Conservation (phyloP, 2,329 filamentous ascomycete species). For the Claviceps sp. region DNA sequence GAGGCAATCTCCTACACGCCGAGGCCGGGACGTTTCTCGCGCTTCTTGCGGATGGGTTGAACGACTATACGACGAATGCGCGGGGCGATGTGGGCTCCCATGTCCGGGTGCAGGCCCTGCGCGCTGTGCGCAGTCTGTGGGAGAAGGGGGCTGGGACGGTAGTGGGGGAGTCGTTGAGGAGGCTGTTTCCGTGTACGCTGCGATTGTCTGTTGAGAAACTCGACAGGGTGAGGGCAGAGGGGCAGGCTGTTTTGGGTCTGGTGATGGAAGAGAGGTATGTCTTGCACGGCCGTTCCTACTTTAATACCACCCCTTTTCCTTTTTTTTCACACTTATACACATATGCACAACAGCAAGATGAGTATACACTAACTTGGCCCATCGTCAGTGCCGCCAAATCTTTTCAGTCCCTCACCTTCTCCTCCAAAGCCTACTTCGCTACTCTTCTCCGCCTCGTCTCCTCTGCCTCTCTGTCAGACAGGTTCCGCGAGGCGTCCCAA, state of each 20-base stretch:
- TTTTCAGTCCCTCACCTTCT: constrained; percentile 33
- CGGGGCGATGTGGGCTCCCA: constrained; percentile 83
- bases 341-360: not conserved
- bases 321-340: not conserved
- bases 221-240: constrained; percentile 65
- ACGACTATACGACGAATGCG: constrained; percentile 84
- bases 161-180: constrained; percentile 18
- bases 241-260: constrained; percentile 39
- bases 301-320: not conserved
- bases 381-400: constrained; percentile 17
- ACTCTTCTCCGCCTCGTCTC: constrained; percentile 36
- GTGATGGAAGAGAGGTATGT: constrained; percentile 33
- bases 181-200: constrained; percentile 37
- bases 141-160: constrained; percentile 18
- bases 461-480: constrained; percentile 21
- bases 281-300: not conserved
- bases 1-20: constrained; percentile 29
- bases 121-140: constrained; percentile 57
- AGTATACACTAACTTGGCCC: constrained; percentile 8
- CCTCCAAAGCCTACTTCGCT: constrained; percentile 46
- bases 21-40: constrained; percentile 27
- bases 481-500: constrained; percentile 20
- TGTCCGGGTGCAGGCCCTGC: constrained; percentile 67
- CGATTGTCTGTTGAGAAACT: constrained; percentile 78
- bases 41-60: constrained; percentile 46